These are phyloP conservation scores for Monosporozyma unispora DNA, from an alignment of 805 yeast genomes.

Conservation along the genomic window DNA sequence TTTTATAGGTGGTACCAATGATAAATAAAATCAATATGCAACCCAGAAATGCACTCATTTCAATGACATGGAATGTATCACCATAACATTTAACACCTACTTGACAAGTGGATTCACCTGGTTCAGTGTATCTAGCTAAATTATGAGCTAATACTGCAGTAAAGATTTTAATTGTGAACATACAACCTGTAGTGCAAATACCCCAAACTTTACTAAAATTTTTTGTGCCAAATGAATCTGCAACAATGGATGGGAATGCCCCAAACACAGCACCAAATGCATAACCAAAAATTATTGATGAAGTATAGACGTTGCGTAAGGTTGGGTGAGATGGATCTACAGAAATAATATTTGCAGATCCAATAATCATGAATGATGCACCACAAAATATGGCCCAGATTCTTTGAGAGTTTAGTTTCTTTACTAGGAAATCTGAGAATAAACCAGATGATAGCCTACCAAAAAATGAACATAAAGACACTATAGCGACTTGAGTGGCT, in stretches of 20 bases:
- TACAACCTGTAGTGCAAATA: conserved; percentile 60
- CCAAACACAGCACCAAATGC: conserved; percentile 69
- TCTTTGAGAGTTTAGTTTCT: conserved; percentile 45
- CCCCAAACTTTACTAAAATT: conserved; percentile 75
- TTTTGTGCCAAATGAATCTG: conserved; percentile 60
- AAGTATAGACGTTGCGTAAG: conserved; percentile 35
- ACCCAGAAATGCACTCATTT: not conserved
- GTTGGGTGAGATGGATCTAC: conserved; percentile 13
- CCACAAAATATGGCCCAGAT: conserved; percentile 53
- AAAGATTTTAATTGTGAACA: conserved; percentile 43
- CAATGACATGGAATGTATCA: conserved; percentile 28
- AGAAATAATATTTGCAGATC: conserved; percentile 27
- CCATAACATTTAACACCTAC: conserved; percentile 42
- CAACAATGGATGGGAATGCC: conserved; percentile 66
- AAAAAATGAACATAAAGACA: conserved; percentile 54
- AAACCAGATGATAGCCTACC: conserved; percentile 63
- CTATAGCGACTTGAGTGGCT: conserved; percentile 61
- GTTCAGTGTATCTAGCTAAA: conserved; percentile 38
- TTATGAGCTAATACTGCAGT: conserved; percentile 48
- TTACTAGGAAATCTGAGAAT: conserved; percentile 50
- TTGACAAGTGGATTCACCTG: conserved; percentile 35
- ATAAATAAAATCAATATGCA: not conserved
- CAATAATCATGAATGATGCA: conserved; percentile 25
- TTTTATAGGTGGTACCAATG: not conserved
- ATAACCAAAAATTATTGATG: conserved; percentile 51